Evolutionary conservation across 805 yeast species (phyloP).

Genomic region (Pichia manshurica): DNA sequence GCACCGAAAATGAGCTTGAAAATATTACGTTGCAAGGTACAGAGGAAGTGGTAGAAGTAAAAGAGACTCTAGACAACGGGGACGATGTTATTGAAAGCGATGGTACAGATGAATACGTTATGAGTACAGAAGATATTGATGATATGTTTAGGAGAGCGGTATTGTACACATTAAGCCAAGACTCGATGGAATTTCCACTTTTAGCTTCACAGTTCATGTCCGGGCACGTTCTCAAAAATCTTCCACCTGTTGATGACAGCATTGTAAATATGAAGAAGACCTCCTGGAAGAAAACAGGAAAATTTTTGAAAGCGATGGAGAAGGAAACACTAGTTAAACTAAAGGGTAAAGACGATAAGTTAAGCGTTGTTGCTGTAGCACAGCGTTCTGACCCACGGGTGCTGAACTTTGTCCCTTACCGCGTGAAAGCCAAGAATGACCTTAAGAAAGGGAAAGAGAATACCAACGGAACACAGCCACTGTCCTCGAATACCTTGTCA

Average conservation of each 20-base stretch:
- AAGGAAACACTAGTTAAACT: slow-evolving; percentile 60
- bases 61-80: too few species aligned
- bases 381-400: slow-evolving; percentile 43
- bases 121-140: slow-evolving; percentile 65
- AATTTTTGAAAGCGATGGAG: slow-evolving; percentile 81
- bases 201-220: slow-evolving; percentile 73
- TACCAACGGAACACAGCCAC: too few species aligned
- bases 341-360: slow-evolving; percentile 83
- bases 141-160: slow-evolving; percentile 67
- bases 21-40: neutral
- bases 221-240: slow-evolving; percentile 56
- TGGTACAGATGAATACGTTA: slow-evolving; percentile 28
- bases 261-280: slow-evolving; percentile 66
- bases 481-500: neutral
- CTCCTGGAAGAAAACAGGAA: slow-evolving; percentile 84
- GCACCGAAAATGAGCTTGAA: neutral
- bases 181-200: slow-evolving; percentile 57
- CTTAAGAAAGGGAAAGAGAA: neutral
- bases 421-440: slow-evolving; percentile 18
- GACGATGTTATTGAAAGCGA: slow-evolving; percentile 1
- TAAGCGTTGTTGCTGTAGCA: slow-evolving; percentile 49
- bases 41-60: neutral
- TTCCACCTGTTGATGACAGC: slow-evolving; percentile 59
- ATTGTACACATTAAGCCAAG: slow-evolving; percentile 59
- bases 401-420: slow-evolving; percentile 61